Conservation (phyloP, 768 basidiomycete genomes). For the Auriscalpium vulgare region DNA sequence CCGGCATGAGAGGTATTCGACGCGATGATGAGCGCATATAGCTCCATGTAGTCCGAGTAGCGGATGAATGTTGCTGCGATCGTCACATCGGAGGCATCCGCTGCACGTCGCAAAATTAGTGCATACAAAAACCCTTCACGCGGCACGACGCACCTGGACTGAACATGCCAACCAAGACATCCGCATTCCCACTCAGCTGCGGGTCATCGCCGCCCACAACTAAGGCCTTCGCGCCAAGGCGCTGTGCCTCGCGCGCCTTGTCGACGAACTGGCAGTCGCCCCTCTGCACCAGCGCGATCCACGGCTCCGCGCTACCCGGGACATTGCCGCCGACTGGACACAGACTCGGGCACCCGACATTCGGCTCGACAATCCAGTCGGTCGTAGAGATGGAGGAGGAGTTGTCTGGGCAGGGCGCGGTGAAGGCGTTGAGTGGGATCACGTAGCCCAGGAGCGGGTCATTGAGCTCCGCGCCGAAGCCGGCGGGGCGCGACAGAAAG, state of each 20-base stretch:
- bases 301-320: constrained; percentile 59
- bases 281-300: constrained; percentile 88
- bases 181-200: constrained; percentile 54
- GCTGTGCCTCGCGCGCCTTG: constrained; percentile 51
- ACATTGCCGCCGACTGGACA: constrained; percentile 47
- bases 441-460: constrained; percentile 36
- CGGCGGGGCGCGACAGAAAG: constrained; percentile 64
- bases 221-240: constrained; percentile 75
- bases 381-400: constrained; percentile 19
- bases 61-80: constrained; percentile 88
- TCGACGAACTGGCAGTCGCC: constrained; percentile 87
- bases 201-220: constrained; percentile 86
- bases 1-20: constrained; percentile 80
- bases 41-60: constrained; percentile 66
- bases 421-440: constrained; percentile 29
- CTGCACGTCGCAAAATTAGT: constrained; percentile 29
- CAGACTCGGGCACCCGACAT: constrained; percentile 62
- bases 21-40: constrained; percentile 58
- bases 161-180: constrained; percentile 85
- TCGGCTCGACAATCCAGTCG: constrained; percentile 17
- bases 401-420: constrained; percentile 31
- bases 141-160: constrained; percentile 59
- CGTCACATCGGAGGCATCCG: constrained; percentile 75
- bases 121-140: constrained; percentile 1
- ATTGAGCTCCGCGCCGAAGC: constrained; percentile 67